Base-by-base conservation (phyloP, 176 grass and related monocot species). In the Stipa capillata region DNA sequence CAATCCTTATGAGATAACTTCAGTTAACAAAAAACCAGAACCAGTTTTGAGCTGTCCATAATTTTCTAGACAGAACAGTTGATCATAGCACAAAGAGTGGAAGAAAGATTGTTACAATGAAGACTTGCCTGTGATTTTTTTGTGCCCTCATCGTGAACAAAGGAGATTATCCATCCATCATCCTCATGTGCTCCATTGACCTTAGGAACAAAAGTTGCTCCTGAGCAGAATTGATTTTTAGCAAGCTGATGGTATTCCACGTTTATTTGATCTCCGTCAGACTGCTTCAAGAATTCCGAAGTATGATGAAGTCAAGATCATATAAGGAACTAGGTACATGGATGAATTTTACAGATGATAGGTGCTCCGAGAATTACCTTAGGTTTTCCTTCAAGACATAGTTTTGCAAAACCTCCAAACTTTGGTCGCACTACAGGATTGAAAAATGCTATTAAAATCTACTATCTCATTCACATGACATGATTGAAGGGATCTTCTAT, bases 161-260 rank as follows among this genome's bases (percentile, higher is more conserved):
- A 79, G 4, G 76, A 53, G 18, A 79, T 25, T 68, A 79, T 31
- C 62, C 62, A 79, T 7, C 47, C 77, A 28, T 68, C 47, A 54
- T 68, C 77, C 40, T 79, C 62, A 27, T 79, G 45, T 6, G 8
- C 36, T 27, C 53, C 40, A 29, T 31, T 7, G 10, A 5, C 39
- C 33, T 25, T 62, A 7, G 53, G 23, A 15, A 82, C 67, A 73
- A 82, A 82, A 27, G 41, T 48, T 73, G 31, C 29, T 51, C 79
- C 79, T 27, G 68, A 82, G 43, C 68, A 82, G 42, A 82, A 82
- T 16, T 82, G 54, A 52, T 82, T 82, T 73, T 4, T 73, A 4
- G 21, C 68, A 50, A 82, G 79, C 25, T 50, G 39, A 42, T 73
- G 79, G 14, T 63, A 60, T 16, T 62, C 37, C 5, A 82, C 52